Evolutionary conservation across 2,329 filamentous ascomycete species (phyloP).

Genomic region (Penicillium oxalicum): DNA sequence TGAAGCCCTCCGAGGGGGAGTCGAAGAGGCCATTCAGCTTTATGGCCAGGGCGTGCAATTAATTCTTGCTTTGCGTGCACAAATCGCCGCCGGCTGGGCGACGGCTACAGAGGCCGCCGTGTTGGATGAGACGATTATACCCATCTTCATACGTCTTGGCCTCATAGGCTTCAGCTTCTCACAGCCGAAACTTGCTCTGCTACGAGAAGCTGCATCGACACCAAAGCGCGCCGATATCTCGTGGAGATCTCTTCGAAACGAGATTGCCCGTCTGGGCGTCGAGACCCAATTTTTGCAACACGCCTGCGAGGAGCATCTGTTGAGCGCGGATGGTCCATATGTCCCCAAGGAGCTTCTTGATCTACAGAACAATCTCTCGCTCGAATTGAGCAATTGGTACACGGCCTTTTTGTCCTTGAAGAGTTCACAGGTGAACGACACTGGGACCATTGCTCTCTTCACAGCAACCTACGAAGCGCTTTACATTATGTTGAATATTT

Average conservation of each 20-base stretch:
- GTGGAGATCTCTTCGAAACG: constrained; percentile 22
- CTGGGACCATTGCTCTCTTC: constrained; percentile 19
- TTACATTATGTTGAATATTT: constrained; percentile 18
- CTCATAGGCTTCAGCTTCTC: constrained; percentile 15
- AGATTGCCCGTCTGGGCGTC: constrained; percentile 18
- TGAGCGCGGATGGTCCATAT: constrained; percentile 1
- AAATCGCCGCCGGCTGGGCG: constrained; percentile 7
- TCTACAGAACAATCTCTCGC: constrained; percentile 12
- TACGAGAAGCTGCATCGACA: constrained; percentile 10
- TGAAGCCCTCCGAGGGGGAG: constrained; percentile 24
- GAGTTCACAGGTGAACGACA: constrained; percentile 12
- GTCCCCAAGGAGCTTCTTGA: constrained; percentile 13
- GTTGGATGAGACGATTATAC: constrained; percentile 24
- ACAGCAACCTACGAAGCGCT: constrained; percentile 21
- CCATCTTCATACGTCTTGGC: constrained; percentile 27
- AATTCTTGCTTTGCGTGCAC: constrained; percentile 17
- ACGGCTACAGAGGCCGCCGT: constrained; percentile 9
- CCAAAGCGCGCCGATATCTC: constrained; percentile 11
- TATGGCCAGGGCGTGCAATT: constrained; percentile 27
- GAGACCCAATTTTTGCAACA: constrained; percentile 23
- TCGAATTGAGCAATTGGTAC: constrained; percentile 20
- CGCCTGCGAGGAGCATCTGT: constrained; percentile 14
- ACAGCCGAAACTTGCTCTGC: constrained; percentile 6
- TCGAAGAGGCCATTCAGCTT: constrained; percentile 23
- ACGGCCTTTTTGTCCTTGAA: constrained; percentile 17